Evolutionary conservation across 1,284 basidiomycete genomes (phyloP), one percentile per base, ranked within the genome.

Genomic region (Pascua sp.): DNA sequence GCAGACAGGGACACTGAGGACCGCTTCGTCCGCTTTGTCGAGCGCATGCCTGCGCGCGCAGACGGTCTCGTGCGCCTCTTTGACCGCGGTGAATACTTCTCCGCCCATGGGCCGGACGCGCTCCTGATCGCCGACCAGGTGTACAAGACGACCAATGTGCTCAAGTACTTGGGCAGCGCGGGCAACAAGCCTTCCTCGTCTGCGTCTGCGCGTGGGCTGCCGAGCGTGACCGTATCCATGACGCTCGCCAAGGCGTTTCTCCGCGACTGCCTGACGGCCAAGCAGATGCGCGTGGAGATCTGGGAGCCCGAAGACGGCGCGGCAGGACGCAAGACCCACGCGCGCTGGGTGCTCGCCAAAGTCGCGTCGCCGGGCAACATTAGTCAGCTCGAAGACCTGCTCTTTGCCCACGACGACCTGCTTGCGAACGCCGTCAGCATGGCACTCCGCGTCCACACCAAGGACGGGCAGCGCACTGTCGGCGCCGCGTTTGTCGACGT

Each of bases 231-330:
- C 0, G 80, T 99, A 54, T 90, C 86, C 69, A 80, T 83, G 50
- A 85, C 85, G 18, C 85, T 92, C n/a, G 92, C 93, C 1, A 90
- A 91, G 67, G 83, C 82, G 43, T 88, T 97, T 64, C 78, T 99
- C 48, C 81, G 96, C 46, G 94, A 98, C 54, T 92, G 91, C 1
- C 77, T 99, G 54, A 98, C 95, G 2, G 80, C 84, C 16, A 88
- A 86, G 73, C 95, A 98, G 78, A 84, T 99, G 66, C 84, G 90
- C 38, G 85, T 98, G n/a, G 92, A 98, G 78, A 96, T 98, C 55
- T 94, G 88, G 85, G 81, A 79, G 11, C 85, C 88, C 0, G 88
- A 89, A 66, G 80, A 84, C 8, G 87, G 84, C 0, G 71, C 46
- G 55, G 86, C 85, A 11, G 56, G 56, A 2, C 59, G 65, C 24